phyloP scores from a whole-genome alignment of 805 yeast species.

The Kuraishia piskuri region DNA sequence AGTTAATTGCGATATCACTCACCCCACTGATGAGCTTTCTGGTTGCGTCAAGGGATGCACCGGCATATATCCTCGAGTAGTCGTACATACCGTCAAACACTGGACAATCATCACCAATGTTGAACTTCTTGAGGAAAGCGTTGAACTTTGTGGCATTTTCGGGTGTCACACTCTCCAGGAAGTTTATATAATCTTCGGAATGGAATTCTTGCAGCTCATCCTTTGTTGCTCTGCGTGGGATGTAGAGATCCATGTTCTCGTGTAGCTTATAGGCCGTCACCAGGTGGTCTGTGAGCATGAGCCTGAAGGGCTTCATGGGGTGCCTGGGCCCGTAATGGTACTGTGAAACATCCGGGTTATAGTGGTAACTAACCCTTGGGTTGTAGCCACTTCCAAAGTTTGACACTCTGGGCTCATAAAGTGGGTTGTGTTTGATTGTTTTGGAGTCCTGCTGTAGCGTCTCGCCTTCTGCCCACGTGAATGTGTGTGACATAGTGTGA shows the following conservation, averaged over 20 bases:
- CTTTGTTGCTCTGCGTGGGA: slow-evolving; percentile 73
- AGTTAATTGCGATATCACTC: slow-evolving; percentile 91
- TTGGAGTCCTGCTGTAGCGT: slow-evolving; percentile 4
- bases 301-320: slow-evolving; percentile 97
- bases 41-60: slow-evolving; percentile 92
- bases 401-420: slow-evolving; percentile 33
- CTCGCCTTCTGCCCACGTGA: slow-evolving; percentile 10
- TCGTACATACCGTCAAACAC: slow-evolving; percentile 93
- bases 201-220: slow-evolving; percentile 80
- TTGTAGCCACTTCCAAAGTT: slow-evolving; percentile 29
- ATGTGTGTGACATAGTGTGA: background rate
- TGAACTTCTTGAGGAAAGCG: slow-evolving; percentile 57
- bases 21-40: slow-evolving; percentile 76
- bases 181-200: slow-evolving; percentile 77
- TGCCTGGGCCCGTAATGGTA: slow-evolving; percentile 90
- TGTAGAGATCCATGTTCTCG: slow-evolving; percentile 83
- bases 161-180: slow-evolving; percentile 70
- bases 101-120: slow-evolving; percentile 92
- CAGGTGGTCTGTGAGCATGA: slow-evolving; percentile 89
- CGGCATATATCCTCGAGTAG: slow-evolving; percentile 81
- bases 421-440: slow-evolving; percentile 27
- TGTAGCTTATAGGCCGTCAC: slow-evolving; percentile 79
- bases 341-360: slow-evolving; percentile 68
- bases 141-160: slow-evolving; percentile 55
- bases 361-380: slow-evolving; percentile 79